Evolutionary conservation across 1,139 yeast species (phyloP).

Genomic region (Hyphopichia khmerensis): DNA sequence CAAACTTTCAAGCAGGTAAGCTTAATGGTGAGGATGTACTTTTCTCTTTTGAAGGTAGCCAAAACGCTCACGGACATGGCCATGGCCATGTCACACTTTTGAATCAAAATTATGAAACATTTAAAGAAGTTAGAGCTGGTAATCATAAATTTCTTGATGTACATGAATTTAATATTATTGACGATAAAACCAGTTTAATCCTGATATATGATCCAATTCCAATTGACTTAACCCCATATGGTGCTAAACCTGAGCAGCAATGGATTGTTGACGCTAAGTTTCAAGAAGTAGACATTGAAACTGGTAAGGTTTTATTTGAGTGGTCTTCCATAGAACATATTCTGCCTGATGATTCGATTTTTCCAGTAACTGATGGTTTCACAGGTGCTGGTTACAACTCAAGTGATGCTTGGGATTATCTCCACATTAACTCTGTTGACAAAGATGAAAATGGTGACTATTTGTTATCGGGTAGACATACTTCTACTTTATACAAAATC

Average conservation of each 20-base stretch:
- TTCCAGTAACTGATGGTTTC: slow-evolving; percentile 23
- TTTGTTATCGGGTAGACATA: slow-evolving; percentile 34
- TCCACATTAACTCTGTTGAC: slow-evolving; percentile 42
- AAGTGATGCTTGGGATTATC: slow-evolving; percentile 40
- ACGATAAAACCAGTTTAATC: slow-evolving; percentile 26
- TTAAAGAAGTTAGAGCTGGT: slow-evolving; percentile 30
- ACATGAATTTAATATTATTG: slow-evolving; percentile 32
- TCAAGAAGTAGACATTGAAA: slow-evolving; percentile 34
- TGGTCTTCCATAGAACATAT: slow-evolving; percentile 40
- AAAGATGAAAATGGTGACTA: slow-evolving; percentile 37
- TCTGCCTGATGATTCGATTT: slow-evolving; percentile 28
- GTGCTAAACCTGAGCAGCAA: slow-evolving; percentile 21
- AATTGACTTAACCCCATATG: slow-evolving; percentile 23
- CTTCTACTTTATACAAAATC: slow-evolving; percentile 33
- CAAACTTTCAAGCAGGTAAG: slow-evolving; percentile 31
- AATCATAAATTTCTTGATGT: slow-evolving; percentile 29
- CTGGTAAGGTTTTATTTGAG: slow-evolving; percentile 35
- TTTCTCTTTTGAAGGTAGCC: slow-evolving; percentile 33
- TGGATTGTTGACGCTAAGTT: slow-evolving; percentile 33
- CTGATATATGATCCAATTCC: slow-evolving; percentile 31
- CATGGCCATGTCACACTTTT: slow-evolving; percentile 35
- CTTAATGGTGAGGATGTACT: slow-evolving; percentile 23
- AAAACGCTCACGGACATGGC: slow-evolving; percentile 35
- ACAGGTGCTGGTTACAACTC: slow-evolving; percentile 33
- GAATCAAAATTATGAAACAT: slow-evolving; percentile 24